These are phyloP conservation scores for Rhodotorula sp. DNA, from an alignment of 1,284 basidiomycete species.

Conservation along the genomic window DNA sequence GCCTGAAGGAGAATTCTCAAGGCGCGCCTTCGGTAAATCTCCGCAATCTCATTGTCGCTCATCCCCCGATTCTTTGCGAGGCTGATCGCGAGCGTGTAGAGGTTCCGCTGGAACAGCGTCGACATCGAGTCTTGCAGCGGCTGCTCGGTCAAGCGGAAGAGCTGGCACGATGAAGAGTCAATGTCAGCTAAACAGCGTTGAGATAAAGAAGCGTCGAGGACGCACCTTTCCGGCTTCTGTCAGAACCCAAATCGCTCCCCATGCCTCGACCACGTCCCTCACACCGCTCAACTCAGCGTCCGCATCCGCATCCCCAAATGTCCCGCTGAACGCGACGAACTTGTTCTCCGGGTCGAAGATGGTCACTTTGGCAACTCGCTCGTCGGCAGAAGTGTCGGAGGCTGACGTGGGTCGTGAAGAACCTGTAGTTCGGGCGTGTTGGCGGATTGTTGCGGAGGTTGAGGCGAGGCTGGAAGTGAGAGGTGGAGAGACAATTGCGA, in stretches of 20 bases:
- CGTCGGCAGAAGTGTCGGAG: slow-evolving; percentile 46
- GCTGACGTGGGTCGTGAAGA: slow-evolving; percentile 2
- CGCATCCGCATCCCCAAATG: slow-evolving; percentile 59
- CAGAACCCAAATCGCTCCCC: slow-evolving; percentile 72
- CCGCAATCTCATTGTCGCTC: slow-evolving; percentile 63
- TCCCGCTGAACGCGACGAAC: slow-evolving; percentile 69
- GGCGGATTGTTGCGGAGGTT: slow-evolving; percentile 69
- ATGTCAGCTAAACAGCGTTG: neutral
- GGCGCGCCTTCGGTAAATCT: slow-evolving; percentile 65
- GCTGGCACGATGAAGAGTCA: slow-evolving; percentile 50
- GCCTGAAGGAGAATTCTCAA: neutral
- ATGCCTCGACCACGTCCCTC: slow-evolving; percentile 71
- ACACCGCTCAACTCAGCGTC: slow-evolving; percentile 56
- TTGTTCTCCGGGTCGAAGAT: slow-evolving; percentile 93
- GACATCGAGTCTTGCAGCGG: slow-evolving; percentile 26
- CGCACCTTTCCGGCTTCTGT: slow-evolving; percentile 65
- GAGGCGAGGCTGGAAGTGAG: slow-evolving; percentile 65
- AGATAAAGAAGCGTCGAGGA: neutral
- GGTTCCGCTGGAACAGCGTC: slow-evolving; percentile 32
- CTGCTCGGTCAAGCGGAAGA: slow-evolving; percentile 54
- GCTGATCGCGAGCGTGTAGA: slow-evolving; percentile 58
- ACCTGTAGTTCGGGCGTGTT: slow-evolving; percentile 59
- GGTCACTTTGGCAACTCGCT: slow-evolving; percentile 77
- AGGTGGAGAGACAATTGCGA: slow-evolving; percentile 85
- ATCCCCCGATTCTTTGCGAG: slow-evolving; percentile 62